phyloP scores from a whole-genome alignment of 192 early-diverging fungal species.

The Mortierella antarctica region DNA sequence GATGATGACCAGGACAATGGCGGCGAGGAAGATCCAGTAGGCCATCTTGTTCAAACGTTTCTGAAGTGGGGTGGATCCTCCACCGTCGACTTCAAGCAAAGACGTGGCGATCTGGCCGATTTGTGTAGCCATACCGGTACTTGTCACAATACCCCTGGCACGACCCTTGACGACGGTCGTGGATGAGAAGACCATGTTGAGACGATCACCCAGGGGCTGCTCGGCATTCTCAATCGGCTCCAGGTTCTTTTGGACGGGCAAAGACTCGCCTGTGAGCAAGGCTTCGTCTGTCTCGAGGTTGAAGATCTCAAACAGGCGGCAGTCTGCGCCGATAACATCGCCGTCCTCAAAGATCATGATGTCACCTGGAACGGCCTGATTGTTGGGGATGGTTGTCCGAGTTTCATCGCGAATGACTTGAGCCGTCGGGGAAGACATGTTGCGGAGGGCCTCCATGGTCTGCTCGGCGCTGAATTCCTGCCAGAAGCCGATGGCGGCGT shows the following conservation, averaged over 20 bases:
- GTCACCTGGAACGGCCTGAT: constrained; percentile 87
- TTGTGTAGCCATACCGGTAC: constrained; percentile 88
- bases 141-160: constrained; percentile 89
- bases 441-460: constrained; percentile 92
- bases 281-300: constrained; percentile 95
- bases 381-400: constrained; percentile 77
- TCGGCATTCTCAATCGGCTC: constrained; percentile 74
- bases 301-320: constrained; percentile 83
- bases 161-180: constrained; percentile 91
- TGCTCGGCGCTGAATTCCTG: constrained; percentile 96
- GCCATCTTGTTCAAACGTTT: constrained; percentile 79
- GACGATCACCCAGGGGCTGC: constrained; percentile 88
- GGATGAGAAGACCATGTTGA: constrained; percentile 90
- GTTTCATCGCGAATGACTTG: constrained; percentile 88
- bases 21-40: constrained; percentile 76
- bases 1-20: constrained; percentile 81
- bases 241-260: constrained; percentile 81
- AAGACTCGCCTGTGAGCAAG: constrained; percentile 90
- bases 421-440: constrained; percentile 87
- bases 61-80: constrained; percentile 73
- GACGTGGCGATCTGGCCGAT: constrained; percentile 92
- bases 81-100: constrained; percentile 68
- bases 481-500: constrained; percentile 89
- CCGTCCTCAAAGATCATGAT: constrained; percentile 93
- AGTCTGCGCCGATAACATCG: constrained; percentile 93